phyloP scores from a whole-genome alignment of 306 rosid genomes.

The Vigna trinervia region DNA sequence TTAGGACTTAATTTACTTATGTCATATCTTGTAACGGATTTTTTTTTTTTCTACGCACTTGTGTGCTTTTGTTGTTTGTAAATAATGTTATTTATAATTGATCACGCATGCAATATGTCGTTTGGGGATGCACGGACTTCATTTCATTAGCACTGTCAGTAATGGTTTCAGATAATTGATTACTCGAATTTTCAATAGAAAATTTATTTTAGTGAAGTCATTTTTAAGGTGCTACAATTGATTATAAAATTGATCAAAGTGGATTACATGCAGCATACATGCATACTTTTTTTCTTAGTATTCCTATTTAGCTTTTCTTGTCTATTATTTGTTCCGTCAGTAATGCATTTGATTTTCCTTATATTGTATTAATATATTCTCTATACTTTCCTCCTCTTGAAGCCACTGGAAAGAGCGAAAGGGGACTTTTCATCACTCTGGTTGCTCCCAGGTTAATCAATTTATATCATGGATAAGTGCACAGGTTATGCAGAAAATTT shows the following conservation, averaged over 20 bases:
- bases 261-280: conserved; percentile 13
- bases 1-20: conserved; percentile 28
- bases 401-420: conserved; percentile 53
- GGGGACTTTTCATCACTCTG: conserved; percentile 52
- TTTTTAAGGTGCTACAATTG: conserved; percentile 11
- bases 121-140: conserved; percentile 29
- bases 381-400: conserved; percentile 47
- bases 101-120: conserved; percentile 1
- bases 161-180: conserved; percentile 20
- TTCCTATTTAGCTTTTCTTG: conserved; percentile 19
- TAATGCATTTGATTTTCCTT: conserved; percentile 43
- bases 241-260: conserved; percentile 16
- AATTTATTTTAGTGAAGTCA: conserved; percentile 31
- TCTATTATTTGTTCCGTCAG: conserved; percentile 24
- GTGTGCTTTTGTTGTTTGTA: conserved; percentile 10
- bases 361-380: conserved; percentile 40
- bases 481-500: conserved; percentile 46
- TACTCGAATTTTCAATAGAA: conserved; percentile 30
- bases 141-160: conserved; percentile 29
- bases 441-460: conserved; percentile 51
- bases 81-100: conserved; percentile 27
- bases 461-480: conserved; percentile 48
- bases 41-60: background rate
- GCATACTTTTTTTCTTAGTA: background rate
- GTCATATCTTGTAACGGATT: conserved; percentile 32